phyloP scores from a whole-genome alignment of 352 stramenopile genomes.

The Pythium brassicae region DNA sequence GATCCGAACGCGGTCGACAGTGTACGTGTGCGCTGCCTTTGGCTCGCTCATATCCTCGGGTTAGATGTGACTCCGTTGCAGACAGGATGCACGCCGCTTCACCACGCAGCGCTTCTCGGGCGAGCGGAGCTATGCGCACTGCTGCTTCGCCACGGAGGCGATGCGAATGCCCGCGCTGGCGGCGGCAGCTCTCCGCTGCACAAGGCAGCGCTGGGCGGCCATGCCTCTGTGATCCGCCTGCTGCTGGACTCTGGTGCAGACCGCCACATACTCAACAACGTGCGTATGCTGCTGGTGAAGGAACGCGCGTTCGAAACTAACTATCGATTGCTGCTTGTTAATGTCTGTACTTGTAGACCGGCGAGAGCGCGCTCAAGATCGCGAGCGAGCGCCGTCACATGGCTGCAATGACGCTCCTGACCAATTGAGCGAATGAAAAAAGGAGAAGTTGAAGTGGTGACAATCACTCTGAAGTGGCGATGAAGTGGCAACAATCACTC shows the following conservation, averaged over 20 bases:
- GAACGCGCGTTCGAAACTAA: too few relatives aligned
- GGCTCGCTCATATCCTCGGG: not conserved
- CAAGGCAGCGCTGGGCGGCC: constrained; percentile 34
- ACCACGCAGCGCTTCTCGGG: constrained; percentile 36
- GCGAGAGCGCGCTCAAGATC: constrained; percentile 24
- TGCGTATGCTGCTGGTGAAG: not conserved
- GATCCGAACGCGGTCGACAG: constrained; percentile 16
- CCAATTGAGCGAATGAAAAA: not conserved
- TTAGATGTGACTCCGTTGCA: not conserved
- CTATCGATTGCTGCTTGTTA: not conserved
- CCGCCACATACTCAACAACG: constrained; percentile 18
- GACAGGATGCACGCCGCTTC: constrained; percentile 23
- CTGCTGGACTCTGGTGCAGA: constrained; percentile 22
- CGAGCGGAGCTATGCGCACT: constrained; percentile 21
- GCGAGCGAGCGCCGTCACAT: constrained; percentile 31
- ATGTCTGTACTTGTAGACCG: constrained; percentile 11
- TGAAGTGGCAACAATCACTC: too few relatives aligned
- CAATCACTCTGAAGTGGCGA: constrained; percentile 14
- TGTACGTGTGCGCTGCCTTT: constrained; percentile 4
- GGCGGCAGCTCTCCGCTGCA: constrained; percentile 27
- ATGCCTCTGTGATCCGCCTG: constrained; percentile 15
- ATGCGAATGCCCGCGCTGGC: constrained; percentile 13
- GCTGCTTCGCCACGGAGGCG: constrained; percentile 18
- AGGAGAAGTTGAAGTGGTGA: not conserved
- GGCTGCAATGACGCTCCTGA: constrained; percentile 23